Evolutionary conservation across 2,329 filamentous ascomycete species (phyloP).

Genomic region (Aspergillus tanneri): DNA sequence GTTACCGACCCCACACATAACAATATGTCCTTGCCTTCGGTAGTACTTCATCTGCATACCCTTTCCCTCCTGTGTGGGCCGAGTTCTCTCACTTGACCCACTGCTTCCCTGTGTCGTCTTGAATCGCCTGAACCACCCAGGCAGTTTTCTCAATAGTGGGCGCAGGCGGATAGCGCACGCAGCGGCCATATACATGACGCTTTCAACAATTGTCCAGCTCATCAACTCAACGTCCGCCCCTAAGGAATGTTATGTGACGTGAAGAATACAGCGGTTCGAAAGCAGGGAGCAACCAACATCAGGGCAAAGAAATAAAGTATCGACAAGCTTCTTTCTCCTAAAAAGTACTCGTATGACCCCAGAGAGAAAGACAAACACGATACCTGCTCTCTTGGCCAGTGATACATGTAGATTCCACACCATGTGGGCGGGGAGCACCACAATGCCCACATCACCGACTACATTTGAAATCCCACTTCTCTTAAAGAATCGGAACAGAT

Average conservation of each 20-base stretch:
- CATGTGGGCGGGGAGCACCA: neutral
- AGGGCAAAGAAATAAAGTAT: too few relatives aligned
- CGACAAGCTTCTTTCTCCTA: too few relatives aligned
- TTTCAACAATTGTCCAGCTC: conserved; percentile 1
- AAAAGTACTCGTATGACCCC: neutral
- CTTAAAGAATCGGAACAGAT: neutral
- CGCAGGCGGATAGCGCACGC: neutral
- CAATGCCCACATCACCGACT: neutral
- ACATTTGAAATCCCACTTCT: neutral
- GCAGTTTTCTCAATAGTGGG: neutral
- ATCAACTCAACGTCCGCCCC: conserved; percentile 1
- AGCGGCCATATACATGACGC: neutral
- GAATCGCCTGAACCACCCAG: conserved; percentile 9
- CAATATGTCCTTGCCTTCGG: neutral
- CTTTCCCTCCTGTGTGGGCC: neutral
- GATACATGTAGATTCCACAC: conserved; percentile 3
- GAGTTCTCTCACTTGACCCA: neutral
- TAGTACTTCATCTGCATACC: neutral
- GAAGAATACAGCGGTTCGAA: conserved; percentile 1
- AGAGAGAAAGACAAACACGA: conserved; percentile 1
- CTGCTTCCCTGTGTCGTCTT: neutral
- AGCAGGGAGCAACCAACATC: neutral
- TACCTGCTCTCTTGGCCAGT: neutral
- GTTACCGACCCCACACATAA: too few relatives aligned
- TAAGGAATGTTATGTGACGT: neutral